These are phyloP conservation scores for Solanum gracilifrons DNA, from an alignment of 257 asterid species.

Conservation along the genomic window DNA sequence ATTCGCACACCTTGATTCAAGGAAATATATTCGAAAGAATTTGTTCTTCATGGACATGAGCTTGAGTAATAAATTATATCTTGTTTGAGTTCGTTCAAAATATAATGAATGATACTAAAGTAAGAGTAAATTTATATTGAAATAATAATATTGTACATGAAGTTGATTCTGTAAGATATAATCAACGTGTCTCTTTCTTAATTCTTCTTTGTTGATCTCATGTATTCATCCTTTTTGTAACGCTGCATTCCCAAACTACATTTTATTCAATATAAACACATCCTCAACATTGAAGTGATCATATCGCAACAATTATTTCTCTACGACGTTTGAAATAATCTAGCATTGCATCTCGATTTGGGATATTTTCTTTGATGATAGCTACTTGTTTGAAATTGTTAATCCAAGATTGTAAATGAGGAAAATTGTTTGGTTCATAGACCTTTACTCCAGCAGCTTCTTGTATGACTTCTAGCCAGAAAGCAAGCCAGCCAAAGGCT, in stretches of 20 bases:
- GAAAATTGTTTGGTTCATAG: conserved; percentile 1
- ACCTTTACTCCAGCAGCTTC: conserved; percentile 1
- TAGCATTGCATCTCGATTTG: not conserved
- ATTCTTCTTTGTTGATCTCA: no score
- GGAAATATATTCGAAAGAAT: not conserved
- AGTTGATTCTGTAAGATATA: not conserved
- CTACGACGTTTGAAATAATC: not conserved
- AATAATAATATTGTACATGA: not conserved
- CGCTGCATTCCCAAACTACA: not conserved
- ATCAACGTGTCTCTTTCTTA: no score
- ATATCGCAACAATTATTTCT: not conserved
- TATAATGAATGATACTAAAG: not conserved
- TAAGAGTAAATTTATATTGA: not conserved
- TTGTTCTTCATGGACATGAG: not conserved
- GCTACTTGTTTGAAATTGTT: conserved; percentile 9
- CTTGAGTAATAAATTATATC: not conserved
- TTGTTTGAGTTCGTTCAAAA: not conserved
- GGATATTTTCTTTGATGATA: conserved; percentile 3
- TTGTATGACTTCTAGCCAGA: conserved; percentile 13
- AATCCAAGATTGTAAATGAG: conserved; percentile 9
- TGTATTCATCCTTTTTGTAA: not conserved
- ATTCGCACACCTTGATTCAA: not conserved
- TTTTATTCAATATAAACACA: not conserved
- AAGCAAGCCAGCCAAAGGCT: conserved; percentile 9
- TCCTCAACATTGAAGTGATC: not conserved